A percentile compares a stretch with the other conserved stretches of the same genome.
Evolutionary conservation across 257 asterid genomes (phyloP).

Genomic region (Agastache rugosa): DNA sequence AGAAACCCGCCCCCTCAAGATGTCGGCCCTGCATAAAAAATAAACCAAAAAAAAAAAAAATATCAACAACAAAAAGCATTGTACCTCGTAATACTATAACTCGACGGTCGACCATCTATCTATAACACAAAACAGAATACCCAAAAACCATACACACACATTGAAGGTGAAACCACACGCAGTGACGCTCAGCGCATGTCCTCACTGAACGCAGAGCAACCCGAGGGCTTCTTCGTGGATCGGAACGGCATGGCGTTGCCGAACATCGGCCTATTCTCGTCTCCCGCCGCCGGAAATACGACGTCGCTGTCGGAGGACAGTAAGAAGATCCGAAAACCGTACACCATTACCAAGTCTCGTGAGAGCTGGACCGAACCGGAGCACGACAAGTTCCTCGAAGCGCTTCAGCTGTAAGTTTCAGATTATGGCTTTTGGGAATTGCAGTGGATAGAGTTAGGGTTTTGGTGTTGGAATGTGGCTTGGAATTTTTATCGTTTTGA

Average conservation of each 20-base stretch:
- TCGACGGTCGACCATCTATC: neutral
- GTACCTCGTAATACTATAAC: neutral
- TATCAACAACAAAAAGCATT: too few relatives aligned
- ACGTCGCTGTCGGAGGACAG: conserved; percentile 58
- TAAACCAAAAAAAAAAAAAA: neutral
- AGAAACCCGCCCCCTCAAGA: neutral
- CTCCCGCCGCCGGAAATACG: conserved; percentile 49
- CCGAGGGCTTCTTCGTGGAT: conserved; percentile 57
- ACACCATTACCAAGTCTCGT: conserved; percentile 85
- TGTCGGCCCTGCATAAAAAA: neutral
- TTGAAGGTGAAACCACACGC: conserved; percentile 36
- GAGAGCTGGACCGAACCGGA: conserved; percentile 99
- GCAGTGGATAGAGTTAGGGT: conserved; percentile 46
- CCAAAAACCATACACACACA: conserved; percentile 31
- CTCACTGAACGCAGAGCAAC: conserved; percentile 56
- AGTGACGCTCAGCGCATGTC: conserved; percentile 45
- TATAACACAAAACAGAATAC: conserved; percentile 20
- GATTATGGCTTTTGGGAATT: conserved; percentile 25
- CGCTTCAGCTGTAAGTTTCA: conserved; percentile 80
- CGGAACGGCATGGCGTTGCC: conserved; percentile 75
- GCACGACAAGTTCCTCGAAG: conserved; percentile 95
- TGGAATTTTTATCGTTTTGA: neutral
- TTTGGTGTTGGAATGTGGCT: conserved; percentile 34
- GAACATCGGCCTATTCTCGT: conserved; percentile 61
- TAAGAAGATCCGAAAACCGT: conserved; percentile 85